Evolutionary conservation across 2,329 filamentous ascomycete species (phyloP).

Genomic region (Magnaporthales sp.): DNA sequence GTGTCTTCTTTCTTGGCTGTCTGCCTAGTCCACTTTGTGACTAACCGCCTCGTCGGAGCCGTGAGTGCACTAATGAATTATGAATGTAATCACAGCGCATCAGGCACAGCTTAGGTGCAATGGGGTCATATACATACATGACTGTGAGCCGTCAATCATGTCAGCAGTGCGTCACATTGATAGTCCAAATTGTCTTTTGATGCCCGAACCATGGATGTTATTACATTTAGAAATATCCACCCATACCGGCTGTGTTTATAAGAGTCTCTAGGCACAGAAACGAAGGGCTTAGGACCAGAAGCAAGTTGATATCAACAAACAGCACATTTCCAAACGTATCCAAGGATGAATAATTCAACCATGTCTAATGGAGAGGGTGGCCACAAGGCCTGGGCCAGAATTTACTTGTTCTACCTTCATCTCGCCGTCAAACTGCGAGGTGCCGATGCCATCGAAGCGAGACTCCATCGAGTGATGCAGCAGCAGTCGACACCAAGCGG

Average conservation of each 20-base stretch:
- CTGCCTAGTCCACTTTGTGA: no score
- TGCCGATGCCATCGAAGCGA: background rate
- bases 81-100: background rate
- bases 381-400: background rate
- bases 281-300: background rate
- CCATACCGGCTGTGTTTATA: background rate
- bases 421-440: background rate
- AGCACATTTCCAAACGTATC: background rate
- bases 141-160: background rate
- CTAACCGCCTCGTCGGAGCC: background rate
- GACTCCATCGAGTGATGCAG: background rate
- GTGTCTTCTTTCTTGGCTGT: background rate
- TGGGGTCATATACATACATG: background rate
- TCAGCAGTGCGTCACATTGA: background rate
- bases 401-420: constrained; percentile 4
- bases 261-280: background rate
- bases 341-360: background rate
- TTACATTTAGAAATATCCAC: background rate
- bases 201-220: background rate
- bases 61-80: background rate
- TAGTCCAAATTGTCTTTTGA: no score
- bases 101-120: background rate
- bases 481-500: background rate
- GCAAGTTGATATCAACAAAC: background rate
- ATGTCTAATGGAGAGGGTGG: background rate